phyloP scores from a whole-genome alignment of 2,329 filamentous ascomycete species.

The Calonectria pseudoreteaudii region DNA sequence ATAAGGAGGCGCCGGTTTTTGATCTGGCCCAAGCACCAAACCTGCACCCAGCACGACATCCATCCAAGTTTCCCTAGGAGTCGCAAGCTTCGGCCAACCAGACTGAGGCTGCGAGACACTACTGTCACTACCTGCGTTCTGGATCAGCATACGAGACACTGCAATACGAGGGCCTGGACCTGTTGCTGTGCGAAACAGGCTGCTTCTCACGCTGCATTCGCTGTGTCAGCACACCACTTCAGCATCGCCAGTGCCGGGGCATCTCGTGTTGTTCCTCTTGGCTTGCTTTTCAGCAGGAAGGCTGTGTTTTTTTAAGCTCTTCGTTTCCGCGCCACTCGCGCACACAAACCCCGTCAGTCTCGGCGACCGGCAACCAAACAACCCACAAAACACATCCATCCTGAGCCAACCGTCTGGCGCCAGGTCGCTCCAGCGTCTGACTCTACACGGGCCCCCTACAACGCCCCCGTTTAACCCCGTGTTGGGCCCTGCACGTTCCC shows the following conservation, averaged over 20 bases:
- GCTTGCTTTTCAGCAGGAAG: conserved; percentile 4
- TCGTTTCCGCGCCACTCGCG: conserved; percentile 16
- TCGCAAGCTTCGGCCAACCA: conserved; percentile 11
- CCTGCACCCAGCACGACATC: not conserved
- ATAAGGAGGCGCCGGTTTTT: conserved; percentile 16
- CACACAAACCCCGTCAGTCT: not conserved
- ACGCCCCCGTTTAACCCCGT: not conserved
- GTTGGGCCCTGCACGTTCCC: conserved; percentile 18
- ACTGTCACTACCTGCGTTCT: not conserved
- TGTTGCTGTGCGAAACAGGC: conserved; percentile 9
- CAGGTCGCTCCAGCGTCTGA: conserved; percentile 1
- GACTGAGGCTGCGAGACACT: not conserved
- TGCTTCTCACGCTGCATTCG: not conserved
- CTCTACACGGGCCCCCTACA: not conserved
- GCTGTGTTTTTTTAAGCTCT: conserved; percentile 17
- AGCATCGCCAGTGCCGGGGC: not conserved
- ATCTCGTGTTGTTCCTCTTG: conserved; percentile 17
- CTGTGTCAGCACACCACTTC: conserved; percentile 24
- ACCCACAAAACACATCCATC: not conserved
- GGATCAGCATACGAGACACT: conserved; percentile 5
- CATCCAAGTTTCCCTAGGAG: not conserved
- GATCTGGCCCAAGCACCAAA: not conserved
- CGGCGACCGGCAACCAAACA: conserved; percentile 7
- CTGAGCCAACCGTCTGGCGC: conserved; percentile 7
- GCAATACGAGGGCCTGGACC: conserved; percentile 11